A percentile compares a stretch with the other conserved stretches of the same genome.
Evolutionary conservation across 192 early-diverging fungal genomes (phyloP).

Genomic region (Coemansia sp.): DNA sequence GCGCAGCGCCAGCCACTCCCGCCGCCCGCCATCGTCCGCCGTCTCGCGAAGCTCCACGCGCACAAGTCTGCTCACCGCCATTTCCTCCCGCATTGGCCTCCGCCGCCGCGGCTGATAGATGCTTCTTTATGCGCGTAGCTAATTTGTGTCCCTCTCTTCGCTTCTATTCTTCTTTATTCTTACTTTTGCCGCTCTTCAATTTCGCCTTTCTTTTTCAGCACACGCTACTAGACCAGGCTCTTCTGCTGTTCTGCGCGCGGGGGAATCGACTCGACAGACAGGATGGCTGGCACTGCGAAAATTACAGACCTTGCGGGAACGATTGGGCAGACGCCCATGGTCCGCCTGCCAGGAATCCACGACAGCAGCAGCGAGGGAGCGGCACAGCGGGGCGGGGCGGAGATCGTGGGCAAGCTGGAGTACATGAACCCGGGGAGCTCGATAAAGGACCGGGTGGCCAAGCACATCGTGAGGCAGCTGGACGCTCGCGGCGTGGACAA

Average conservation of each 20-base stretch:
- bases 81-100: not conserved
- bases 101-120: not conserved
- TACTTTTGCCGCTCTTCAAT: too few relatives aligned
- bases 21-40: not conserved
- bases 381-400: slow-evolving; percentile 32
- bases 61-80: not conserved
- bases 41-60: not conserved
- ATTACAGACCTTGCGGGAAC: slow-evolving; percentile 35
- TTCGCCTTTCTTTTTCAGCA: too few relatives aligned
- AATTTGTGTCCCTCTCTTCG: too few relatives aligned
- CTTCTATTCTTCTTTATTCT: too few relatives aligned
- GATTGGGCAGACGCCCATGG: slow-evolving; percentile 67
- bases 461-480: slow-evolving; percentile 41
- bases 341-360: slow-evolving; percentile 18
- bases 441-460: slow-evolving; percentile 75
- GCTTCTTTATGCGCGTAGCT: too few relatives aligned
- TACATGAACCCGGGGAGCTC: slow-evolving; percentile 73
- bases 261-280: not conserved
- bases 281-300: slow-evolving; percentile 8
- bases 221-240: too few relatives aligned
- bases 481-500: slow-evolving; percentile 10
- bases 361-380: slow-evolving; percentile 15
- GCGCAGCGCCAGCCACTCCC: not conserved
- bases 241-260: too few relatives aligned
- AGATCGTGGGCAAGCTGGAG: slow-evolving; percentile 73